phyloP scores from a whole-genome alignment of 768 basidiomycete species.

The Lentinula boryana region DNA sequence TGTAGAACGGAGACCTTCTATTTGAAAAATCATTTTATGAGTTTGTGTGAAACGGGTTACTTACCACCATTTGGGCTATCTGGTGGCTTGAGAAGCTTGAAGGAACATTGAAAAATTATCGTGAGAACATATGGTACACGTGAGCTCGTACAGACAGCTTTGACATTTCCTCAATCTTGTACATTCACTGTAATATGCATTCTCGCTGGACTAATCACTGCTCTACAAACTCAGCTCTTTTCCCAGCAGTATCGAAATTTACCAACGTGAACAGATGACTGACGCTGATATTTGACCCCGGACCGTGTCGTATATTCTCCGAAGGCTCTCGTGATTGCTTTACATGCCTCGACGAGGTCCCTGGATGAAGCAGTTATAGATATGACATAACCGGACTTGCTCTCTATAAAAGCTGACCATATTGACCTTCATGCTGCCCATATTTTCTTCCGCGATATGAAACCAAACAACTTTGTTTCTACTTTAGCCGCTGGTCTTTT shows the following conservation, averaged over 20 bases:
- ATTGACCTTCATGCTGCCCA: background rate
- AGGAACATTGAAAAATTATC: background rate
- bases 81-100: background rate
- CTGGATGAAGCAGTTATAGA: background rate
- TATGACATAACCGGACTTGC: background rate
- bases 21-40: background rate
- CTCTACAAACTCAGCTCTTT: background rate
- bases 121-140: background rate
- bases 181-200: background rate
- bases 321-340: background rate
- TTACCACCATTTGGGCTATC: background rate
- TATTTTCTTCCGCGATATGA: background rate
- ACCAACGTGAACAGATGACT: background rate
- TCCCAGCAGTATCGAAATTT: background rate
- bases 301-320: background rate
- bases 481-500: background rate
- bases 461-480: background rate
- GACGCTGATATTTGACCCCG: background rate
- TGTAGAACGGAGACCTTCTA: conserved; percentile 87
- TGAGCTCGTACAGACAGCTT: background rate
- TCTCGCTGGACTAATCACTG: background rate
- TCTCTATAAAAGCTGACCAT: background rate
- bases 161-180: background rate
- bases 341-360: background rate
- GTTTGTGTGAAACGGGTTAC: background rate